Percentiles rank a stretch among this genome's conserved stretches.
phyloP scores from a whole-genome alignment of 257 asterid genomes.

The Euphrasia confusa region DNA sequence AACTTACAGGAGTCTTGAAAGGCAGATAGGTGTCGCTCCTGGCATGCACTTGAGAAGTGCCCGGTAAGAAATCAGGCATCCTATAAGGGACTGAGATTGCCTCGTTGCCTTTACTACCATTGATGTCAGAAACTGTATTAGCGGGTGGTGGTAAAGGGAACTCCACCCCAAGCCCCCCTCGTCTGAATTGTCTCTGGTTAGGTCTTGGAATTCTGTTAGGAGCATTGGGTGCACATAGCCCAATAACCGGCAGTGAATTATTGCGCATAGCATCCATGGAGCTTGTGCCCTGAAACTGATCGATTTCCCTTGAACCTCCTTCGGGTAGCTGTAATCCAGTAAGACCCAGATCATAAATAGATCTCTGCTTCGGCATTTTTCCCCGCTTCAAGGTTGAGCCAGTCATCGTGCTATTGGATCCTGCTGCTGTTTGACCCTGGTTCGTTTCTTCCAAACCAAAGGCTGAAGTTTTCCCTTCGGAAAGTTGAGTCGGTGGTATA shows the following conservation, averaged over 20 bases:
- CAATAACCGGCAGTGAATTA: conserved; percentile 46
- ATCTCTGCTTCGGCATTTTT: conserved; percentile 42
- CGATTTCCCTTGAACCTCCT: conserved; percentile 19
- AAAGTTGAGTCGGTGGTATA: conserved; percentile 20
- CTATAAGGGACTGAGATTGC: conserved; percentile 26
- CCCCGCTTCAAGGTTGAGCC: conserved; percentile 39
- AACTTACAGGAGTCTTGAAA: conserved; percentile 43
- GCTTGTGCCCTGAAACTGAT: conserved; percentile 28
- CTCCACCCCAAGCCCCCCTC: conserved; percentile 35
- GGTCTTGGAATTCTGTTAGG: conserved; percentile 41
- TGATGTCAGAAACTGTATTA: conserved; percentile 23
- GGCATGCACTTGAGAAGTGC: conserved; percentile 35
- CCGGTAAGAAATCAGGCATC: conserved; percentile 37
- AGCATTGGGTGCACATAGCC: conserved; percentile 60
- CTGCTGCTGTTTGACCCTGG: conserved; percentile 22
- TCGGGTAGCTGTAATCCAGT: conserved; percentile 35
- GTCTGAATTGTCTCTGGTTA: conserved; percentile 41
- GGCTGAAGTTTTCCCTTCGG: conserved; percentile 42
- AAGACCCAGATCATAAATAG: conserved; percentile 29
- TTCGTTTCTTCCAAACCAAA: conserved; percentile 37
- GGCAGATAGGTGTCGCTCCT: conserved; percentile 39
- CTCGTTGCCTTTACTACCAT: conserved; percentile 31
- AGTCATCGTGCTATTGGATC: conserved; percentile 26
- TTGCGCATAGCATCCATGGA: conserved; percentile 26
- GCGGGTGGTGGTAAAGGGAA: conserved; percentile 27